Percentiles rank a stretch among this genome's conserved stretches.
Evolutionary conservation across 2,329 filamentous ascomycete genomes (phyloP).

Genomic region (Botrytis elliptica): DNA sequence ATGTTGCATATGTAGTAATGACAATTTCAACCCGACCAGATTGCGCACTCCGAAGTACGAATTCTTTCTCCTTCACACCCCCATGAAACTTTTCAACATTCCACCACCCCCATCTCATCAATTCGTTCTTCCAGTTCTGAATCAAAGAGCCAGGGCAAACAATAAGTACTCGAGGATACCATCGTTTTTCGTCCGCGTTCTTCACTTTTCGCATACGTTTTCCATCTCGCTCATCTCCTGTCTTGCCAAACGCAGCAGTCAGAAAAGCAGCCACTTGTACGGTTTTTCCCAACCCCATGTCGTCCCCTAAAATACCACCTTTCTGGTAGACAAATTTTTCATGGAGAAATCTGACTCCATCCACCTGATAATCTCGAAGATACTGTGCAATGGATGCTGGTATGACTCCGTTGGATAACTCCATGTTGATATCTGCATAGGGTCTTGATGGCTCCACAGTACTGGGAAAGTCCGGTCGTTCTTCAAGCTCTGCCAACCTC

Average conservation of each 20-base stretch:
- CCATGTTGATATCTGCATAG: constrained; percentile 74
- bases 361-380: constrained; percentile 85
- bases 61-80: constrained; percentile 62
- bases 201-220: constrained; percentile 88
- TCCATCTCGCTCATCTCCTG: constrained; percentile 77
- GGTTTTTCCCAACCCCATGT: constrained; percentile 97
- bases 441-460: constrained; percentile 63
- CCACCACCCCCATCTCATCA: constrained; percentile 95
- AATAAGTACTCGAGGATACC: constrained; percentile 84
- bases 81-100: constrained; percentile 81
- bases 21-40: constrained; percentile 82
- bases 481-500: constrained; percentile 57
- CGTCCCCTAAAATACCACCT: constrained; percentile 77
- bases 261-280: constrained; percentile 94
- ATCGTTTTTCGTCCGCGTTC: constrained; percentile 53
- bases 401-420: constrained; percentile 75
- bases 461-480: constrained; percentile 67
- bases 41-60: constrained; percentile 68
- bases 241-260: constrained; percentile 90
- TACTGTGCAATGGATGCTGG: constrained; percentile 90
- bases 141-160: constrained; percentile 88
- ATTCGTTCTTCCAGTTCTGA: constrained; percentile 85
- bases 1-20: constrained; percentile 92
- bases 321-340: constrained; percentile 86
- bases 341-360: constrained; percentile 82